These are phyloP conservation scores for Saccharum hybrid DNA, from an alignment of 202 grass and related monocot species.

Conservation along the genomic window DNA sequence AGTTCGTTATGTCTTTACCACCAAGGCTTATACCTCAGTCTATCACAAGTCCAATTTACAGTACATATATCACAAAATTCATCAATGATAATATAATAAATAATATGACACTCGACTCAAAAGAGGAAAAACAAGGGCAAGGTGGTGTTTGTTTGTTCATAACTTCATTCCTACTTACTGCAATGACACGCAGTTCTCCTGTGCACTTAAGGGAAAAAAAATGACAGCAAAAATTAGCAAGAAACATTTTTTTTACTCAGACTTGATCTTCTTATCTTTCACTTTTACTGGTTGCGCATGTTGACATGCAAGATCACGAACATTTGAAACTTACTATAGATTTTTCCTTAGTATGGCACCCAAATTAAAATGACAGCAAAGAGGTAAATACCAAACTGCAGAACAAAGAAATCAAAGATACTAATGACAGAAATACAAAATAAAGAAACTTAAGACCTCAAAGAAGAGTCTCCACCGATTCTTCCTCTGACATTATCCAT, in stretches of 20 bases:
- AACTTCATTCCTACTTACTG: not conserved
- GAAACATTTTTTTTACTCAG: not conserved
- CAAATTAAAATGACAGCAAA: slow-evolving; percentile 38
- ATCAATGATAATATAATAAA: slow-evolving; percentile 7
- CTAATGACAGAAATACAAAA: slow-evolving; percentile 14
- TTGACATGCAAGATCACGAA: not conserved
- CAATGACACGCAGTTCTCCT: not conserved
- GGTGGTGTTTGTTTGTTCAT: not conserved
- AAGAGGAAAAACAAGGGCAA: slow-evolving; percentile 3
- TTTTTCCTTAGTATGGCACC: not conserved
- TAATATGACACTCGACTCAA: slow-evolving; percentile 21
- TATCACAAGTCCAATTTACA: slow-evolving; percentile 1
- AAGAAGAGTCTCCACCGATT: slow-evolving; percentile 86
- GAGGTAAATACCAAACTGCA: slow-evolving; percentile 34
- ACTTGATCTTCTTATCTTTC: slow-evolving; percentile 13
- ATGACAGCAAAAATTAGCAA: not conserved
- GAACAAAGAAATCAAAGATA: slow-evolving; percentile 51
- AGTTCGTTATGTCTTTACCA: not conserved
- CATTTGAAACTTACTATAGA: not conserved
- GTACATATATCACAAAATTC: slow-evolving; percentile 1
- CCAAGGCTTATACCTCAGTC: not conserved
- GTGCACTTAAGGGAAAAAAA: not conserved
- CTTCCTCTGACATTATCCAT: slow-evolving; percentile 92
- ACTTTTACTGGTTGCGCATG: not conserved
- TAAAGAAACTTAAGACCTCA: slow-evolving; percentile 63